Evolutionary conservation across 208 protist species (phyloP), one percentile per base, ranked within the genome.

Genomic region (Wallacemonas sp.): DNA sequence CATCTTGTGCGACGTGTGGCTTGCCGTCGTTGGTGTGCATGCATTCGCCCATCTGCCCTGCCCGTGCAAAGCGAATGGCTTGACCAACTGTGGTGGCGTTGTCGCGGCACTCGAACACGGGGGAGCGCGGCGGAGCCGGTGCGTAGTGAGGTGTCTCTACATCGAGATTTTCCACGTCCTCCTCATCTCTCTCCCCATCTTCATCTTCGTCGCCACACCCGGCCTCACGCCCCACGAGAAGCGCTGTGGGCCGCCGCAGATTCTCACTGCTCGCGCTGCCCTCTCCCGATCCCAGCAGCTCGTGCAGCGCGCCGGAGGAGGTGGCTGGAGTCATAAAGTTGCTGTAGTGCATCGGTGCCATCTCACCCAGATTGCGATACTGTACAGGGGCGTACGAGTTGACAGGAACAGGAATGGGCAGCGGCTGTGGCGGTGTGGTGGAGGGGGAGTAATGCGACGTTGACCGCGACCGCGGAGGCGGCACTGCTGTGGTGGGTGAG

Each of bases 41-140:
- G 9, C 42, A 58, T 66, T 72, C 69, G 5, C 69, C 75, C 6
- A 66, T 47, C 59, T 74, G 70, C 11, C 53, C 66, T 17, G 49
- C 61, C 1, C 72, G 75, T 36, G 72, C 75, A 8, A 55, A 55
- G 0, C 67, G 75, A 17, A 88, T 73, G n/a, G 75, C 82, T 1
- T 72, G 75, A 15, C 70, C 68, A 1, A 85, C 68, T 34, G 64
- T 46, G n/a, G 45, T 38, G n/a, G 41, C 31, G 6, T 17, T 27
- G 9, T 45, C 6, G 51, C 11, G 5, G 3, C 0, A 17, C 46
- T 54, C 46, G 46, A 12, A 6, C 15, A 21, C 17, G 42, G n/a
- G n/a, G 6, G 42, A n/a, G 42, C 42, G 42, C 42, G n/a, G 42
- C 9, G 36, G 9, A 14, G 14, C 36, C 36, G 36, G 6, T 41